Evolutionary conservation across 768 basidiomycete genomes (phyloP), one percentile per base, ranked within the genome.

Genomic region (Suillus tomentosus): DNA sequence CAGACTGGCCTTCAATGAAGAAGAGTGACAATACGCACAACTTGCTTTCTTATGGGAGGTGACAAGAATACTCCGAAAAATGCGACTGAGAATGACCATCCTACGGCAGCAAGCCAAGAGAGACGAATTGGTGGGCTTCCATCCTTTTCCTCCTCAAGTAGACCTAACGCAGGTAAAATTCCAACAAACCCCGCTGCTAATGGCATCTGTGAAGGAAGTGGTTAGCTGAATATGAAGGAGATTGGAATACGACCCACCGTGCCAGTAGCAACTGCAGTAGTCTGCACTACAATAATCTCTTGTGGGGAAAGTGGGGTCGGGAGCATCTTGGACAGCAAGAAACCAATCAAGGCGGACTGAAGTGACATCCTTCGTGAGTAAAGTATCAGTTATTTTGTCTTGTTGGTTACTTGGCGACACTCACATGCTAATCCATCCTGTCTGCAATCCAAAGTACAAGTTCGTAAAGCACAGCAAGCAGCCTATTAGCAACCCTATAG

Each of bases 31-130:
- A 53, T 37, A 80, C 89, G 37, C 67, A 95, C 94, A 71, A 96
- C 95, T 87, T 97, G 95, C 72, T 93, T 92, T 55, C 96, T 87
- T 36, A 99, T 84, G 8, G 96, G 96, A 17, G 95, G 94, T 2
- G 96, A 96, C 48, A 99, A 82, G 75, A 98, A 96, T n/a, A 98
- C 96, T 86, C 96, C 96, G 77, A 98, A 99, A 79, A 95, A 99
- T 5, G 96, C 96, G 34, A 96, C 85, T 7, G 90, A 92, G 66
- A 87, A 88, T 13, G 93, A 95, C 96, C 96, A 99, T 5, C 83
- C 85, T 24, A 95, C 79, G 24, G 93, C 85, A 36, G 86, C 82
- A 22, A 85, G 65, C 87, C 89, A 95, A 9, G 88, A 85, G 47
- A 98, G 79, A 65, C 83, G 79, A 15, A 98, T 83, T 2, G 95